Conservation (phyloP, 2,329 filamentous ascomycete species). For the Neonectria sp. region DNA sequence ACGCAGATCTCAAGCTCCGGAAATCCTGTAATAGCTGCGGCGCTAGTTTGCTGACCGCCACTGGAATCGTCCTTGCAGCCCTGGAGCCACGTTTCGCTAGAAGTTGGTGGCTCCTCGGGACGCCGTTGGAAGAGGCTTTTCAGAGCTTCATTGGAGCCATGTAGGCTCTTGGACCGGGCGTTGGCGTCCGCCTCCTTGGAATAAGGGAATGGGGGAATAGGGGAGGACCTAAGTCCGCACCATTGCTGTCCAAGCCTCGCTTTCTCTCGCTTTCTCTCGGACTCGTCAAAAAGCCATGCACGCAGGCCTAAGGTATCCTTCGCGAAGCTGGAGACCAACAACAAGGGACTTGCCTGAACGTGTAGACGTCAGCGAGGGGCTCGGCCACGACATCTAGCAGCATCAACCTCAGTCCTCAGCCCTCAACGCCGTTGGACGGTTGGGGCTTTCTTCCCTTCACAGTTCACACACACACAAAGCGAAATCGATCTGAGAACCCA, state of each 20-base stretch:
- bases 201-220: slow-evolving; percentile 10
- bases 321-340: background rate
- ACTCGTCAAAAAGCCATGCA: background rate
- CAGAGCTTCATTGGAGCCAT: background rate
- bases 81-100: background rate
- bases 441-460: background rate
- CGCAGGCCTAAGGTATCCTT: background rate
- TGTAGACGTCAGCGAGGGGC: background rate
- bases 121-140: background rate
- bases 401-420: background rate
- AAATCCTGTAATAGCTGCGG: background rate
- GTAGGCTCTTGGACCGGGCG: background rate
- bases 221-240: slow-evolving; percentile 5
- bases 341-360: background rate
- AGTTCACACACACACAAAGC: background rate
- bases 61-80: slow-evolving; percentile 4
- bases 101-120: background rate
- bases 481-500: slow-evolving; percentile 3
- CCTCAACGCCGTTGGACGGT: background rate
- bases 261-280: slow-evolving; percentile 12
- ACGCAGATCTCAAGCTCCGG: slow-evolving; percentile 21
- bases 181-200: slow-evolving; percentile 6
- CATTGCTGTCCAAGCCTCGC: slow-evolving; percentile 13
- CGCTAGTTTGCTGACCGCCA: slow-evolving; percentile 33
- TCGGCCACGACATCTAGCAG: background rate